These are phyloP conservation scores for Elongisporangium undulatum DNA, from an alignment of 352 stramenopile species.

Conservation along the genomic window DNA sequence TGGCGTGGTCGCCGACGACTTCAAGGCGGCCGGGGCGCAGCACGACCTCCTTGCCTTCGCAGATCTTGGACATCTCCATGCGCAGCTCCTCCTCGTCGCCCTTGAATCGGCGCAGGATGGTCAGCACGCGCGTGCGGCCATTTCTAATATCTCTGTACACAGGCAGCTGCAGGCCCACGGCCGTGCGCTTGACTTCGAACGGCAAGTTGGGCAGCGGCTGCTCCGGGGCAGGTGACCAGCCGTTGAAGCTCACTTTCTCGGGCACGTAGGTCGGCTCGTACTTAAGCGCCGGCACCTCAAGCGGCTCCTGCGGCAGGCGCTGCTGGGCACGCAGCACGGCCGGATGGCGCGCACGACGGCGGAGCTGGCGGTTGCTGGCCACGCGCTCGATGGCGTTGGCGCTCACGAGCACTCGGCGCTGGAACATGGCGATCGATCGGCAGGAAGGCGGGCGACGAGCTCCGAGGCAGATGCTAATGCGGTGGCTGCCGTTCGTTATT, in stretches of 20 bases:
- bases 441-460: neutral
- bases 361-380: conserved; percentile 83
- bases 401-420: conserved; percentile 51
- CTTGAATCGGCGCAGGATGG: conserved; percentile 77
- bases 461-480: neutral
- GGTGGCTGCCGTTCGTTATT: conserved; percentile 2
- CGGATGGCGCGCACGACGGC: conserved; percentile 75
- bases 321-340: conserved; percentile 61
- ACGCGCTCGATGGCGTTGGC: conserved; percentile 52
- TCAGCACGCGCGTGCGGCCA: conserved; percentile 82
- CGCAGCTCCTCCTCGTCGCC: conserved; percentile 75
- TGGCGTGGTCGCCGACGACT: conserved; percentile 67
- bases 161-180: conserved; percentile 69
- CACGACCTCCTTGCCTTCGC: conserved; percentile 65
- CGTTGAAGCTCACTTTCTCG: conserved; percentile 85
- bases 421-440: conserved; percentile 36
- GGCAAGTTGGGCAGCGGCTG: conserved; percentile 54
- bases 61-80: conserved; percentile 85
- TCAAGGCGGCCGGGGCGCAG: conserved; percentile 70
- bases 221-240: conserved; percentile 75
- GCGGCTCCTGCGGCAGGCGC: conserved; percentile 45
- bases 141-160: conserved; percentile 87
- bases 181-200: conserved; percentile 81
- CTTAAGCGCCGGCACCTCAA: conserved; percentile 70
- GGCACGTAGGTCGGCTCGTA: conserved; percentile 79